A percentile compares a stretch with the other conserved stretches of the same genome.
Conservation (phyloP, 2,329 filamentous ascomycete genomes). For the Penicillium frequentans region DNA sequence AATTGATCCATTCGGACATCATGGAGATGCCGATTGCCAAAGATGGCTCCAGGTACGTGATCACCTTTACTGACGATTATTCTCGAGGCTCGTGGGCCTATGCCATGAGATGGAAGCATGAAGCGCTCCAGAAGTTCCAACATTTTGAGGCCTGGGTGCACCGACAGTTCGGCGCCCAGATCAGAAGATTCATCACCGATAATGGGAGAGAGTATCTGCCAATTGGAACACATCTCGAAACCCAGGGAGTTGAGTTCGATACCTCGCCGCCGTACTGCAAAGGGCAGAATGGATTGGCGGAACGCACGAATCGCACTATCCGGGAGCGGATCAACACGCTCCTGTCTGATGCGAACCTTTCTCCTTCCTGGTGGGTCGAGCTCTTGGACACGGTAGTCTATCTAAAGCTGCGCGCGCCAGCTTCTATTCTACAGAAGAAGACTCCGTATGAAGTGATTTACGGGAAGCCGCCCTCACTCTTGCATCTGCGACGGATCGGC, state of each 20-base stretch:
- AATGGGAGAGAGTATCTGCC: neutral
- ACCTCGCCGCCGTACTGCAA: neutral
- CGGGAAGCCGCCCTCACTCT: no score
- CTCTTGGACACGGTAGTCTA: no score
- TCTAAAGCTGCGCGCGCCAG: no score
- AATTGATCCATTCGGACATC: no score
- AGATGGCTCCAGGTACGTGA: no score
- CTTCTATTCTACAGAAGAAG: no score
- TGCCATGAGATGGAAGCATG: conserved; percentile 5
- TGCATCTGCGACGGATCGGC: no score
- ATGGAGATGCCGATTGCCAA: no score
- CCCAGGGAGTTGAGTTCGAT: neutral
- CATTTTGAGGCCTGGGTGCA: no score
- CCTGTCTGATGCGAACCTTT: neutral
- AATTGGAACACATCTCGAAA: neutral
- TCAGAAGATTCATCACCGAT: neutral
- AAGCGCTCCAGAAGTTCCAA: neutral
- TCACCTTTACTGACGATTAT: no score
- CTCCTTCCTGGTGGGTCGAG: no score
- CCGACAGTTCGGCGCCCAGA: neutral
- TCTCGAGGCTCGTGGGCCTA: neutral
- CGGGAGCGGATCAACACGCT: neutral
- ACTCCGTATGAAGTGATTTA: no score
- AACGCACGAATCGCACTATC: conserved; percentile 4
- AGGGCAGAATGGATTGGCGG: conserved; percentile 1